Conservation (phyloP, 1,284 basidiomycete species). For the Waitea zeae region DNA sequence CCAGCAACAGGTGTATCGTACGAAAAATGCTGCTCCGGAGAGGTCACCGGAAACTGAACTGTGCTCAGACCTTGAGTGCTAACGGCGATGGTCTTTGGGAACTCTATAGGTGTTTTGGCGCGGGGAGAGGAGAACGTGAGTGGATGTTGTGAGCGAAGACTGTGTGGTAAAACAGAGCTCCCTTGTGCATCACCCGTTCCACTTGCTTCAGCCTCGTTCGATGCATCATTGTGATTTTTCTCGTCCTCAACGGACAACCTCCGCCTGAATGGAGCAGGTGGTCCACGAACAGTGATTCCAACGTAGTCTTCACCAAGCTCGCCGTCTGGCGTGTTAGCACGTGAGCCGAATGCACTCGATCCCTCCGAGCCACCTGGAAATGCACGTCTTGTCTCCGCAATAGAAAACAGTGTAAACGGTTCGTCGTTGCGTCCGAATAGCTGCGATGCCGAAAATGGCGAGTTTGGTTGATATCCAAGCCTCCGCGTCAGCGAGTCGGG, state of each 20-base stretch:
- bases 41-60: slow-evolving; percentile 65
- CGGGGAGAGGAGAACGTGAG: slow-evolving; percentile 20
- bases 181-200: too few relatives aligned
- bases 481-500: too few relatives aligned
- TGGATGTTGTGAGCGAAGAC: slow-evolving; percentile 24
- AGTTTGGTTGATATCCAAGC: slow-evolving; percentile 63
- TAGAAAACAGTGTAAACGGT: slow-evolving; percentile 62
- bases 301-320: slow-evolving; percentile 20
- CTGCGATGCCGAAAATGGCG: slow-evolving; percentile 79
- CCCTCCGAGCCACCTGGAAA: slow-evolving; percentile 28
- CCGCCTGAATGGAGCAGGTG: slow-evolving; percentile 70
- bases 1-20: too few relatives aligned
- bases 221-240: too few relatives aligned
- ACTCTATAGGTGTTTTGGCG: slow-evolving; percentile 34
- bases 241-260: slow-evolving; percentile 62
- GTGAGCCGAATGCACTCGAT: slow-evolving; percentile 20
- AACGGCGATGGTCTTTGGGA: slow-evolving; percentile 30
- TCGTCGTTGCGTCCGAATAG: slow-evolving; percentile 63
- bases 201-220: too few relatives aligned
- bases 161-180: slow-evolving; percentile 25
- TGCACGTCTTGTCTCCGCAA: slow-evolving; percentile 51
- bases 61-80: slow-evolving; percentile 38
- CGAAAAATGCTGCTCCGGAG: slow-evolving; percentile 44
- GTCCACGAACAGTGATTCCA: slow-evolving; percentile 35
- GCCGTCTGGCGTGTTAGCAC: slow-evolving; percentile 31